Evolutionary conservation across 257 asterid species (phyloP).

Genomic region (Penstemon barbatus): DNA sequence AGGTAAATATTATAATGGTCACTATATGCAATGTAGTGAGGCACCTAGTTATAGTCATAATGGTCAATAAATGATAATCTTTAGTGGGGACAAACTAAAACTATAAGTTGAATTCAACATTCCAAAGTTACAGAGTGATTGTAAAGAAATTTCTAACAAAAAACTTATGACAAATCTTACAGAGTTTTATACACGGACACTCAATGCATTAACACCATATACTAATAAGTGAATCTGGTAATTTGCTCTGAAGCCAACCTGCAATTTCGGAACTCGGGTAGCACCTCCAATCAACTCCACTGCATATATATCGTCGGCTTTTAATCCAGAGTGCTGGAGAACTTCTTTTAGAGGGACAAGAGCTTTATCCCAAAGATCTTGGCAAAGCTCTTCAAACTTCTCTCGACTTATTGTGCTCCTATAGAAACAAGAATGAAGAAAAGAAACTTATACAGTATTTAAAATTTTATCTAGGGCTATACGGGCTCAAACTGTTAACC

Average conservation of each 20-base stretch:
- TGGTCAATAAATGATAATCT: not conserved
- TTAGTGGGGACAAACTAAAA: not conserved
- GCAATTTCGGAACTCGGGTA: conserved; percentile 97
- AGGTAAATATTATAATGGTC: too few species aligned
- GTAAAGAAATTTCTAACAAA: too few species aligned
- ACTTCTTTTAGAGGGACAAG: conserved; percentile 81
- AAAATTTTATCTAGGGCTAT: too few species aligned
- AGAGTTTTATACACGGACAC: conserved; percentile 2
- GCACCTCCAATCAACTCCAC: conserved; percentile 99
- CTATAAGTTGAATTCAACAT: not conserved
- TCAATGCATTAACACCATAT: not conserved
- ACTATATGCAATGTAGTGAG: too few species aligned
- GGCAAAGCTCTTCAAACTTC: conserved; percentile 94
- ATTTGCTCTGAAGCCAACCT: conserved; percentile 49
- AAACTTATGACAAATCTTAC: too few species aligned
- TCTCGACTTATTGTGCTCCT: conserved; percentile 98
- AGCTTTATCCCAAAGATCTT: conserved; percentile 87
- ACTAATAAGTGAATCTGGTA: conserved; percentile 1
- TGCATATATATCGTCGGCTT: conserved; percentile 73
- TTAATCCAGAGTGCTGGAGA: conserved; percentile 71
- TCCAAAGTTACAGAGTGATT: not conserved
- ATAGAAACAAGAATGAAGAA: conserved; percentile 7
- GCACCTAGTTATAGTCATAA: conserved; percentile 1
- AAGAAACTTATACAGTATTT: too few species aligned
- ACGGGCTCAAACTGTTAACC: too few species aligned